phyloP scores from a whole-genome alignment of 176 grass and related monocot species.

The Aegilops tauschii region DNA sequence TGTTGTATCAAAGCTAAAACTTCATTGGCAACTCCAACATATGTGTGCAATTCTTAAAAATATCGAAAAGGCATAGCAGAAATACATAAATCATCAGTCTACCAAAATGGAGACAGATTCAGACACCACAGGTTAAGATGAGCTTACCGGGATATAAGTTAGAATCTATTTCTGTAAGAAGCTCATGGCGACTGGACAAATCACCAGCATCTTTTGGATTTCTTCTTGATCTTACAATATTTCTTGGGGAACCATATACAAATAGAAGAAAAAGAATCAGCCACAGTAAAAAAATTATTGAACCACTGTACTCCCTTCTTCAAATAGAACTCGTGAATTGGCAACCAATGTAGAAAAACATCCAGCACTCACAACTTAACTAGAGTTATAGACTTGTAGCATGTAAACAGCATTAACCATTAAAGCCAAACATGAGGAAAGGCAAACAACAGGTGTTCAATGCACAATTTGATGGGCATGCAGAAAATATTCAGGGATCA shows the following conservation, averaged over 20 bases:
- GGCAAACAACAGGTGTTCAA: not conserved
- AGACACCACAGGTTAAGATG: constrained; percentile 26
- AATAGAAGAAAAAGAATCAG: constrained; percentile 22
- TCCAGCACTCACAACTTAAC: not conserved
- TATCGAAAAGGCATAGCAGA: constrained; percentile 64
- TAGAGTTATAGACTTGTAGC: not conserved
- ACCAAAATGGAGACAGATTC: constrained; percentile 25
- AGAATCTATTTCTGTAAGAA: constrained; percentile 68
- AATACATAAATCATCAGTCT: constrained; percentile 35
- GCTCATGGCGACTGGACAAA: constrained; percentile 72
- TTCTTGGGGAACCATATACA: constrained; percentile 45
- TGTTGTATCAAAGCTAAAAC: constrained; percentile 81
- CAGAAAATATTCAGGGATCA: too few species aligned
- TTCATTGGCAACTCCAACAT: constrained; percentile 90
- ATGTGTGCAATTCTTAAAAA: constrained; percentile 80
- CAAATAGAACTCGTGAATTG: constrained; percentile 10
- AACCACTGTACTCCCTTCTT: not conserved
- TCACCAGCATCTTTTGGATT: constrained; percentile 74
- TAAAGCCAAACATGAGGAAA: not conserved
- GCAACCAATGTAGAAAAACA: constrained; percentile 4
- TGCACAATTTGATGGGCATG: not conserved
- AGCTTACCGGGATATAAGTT: constrained; percentile 68
- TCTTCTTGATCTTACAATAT: constrained; percentile 82
- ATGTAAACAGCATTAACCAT: constrained; percentile 2
- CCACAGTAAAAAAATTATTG: not conserved